Evolutionary conservation across 1,139 yeast genomes (phyloP).

Genomic region (Sugiyamaella sp.): DNA sequence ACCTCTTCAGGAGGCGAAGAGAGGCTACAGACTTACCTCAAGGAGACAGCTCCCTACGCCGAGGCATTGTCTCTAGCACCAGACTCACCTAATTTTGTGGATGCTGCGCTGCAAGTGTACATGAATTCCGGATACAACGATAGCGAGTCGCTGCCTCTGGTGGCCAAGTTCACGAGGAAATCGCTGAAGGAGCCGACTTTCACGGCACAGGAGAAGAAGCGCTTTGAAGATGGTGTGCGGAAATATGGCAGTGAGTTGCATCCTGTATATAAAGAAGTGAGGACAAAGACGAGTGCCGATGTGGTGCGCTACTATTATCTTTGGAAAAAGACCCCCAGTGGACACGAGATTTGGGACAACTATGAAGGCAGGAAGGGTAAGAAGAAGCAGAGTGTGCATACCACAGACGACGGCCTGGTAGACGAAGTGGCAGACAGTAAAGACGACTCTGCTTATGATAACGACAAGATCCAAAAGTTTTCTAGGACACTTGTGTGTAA

Average conservation of each 20-base stretch:
- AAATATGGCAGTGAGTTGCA: constrained; percentile 78
- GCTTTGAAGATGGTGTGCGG: constrained; percentile 76
- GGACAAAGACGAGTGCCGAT: constrained; percentile 71
- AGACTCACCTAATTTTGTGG: constrained; percentile 74
- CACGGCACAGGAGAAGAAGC: constrained; percentile 58
- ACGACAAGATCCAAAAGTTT: constrained; percentile 47
- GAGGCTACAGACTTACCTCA: constrained; percentile 57
- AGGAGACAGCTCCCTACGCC: constrained; percentile 61
- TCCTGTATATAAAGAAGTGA: constrained; percentile 70
- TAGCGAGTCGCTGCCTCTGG: constrained; percentile 49
- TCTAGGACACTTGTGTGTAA: constrained; percentile 58
- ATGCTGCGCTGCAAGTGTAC: constrained; percentile 62
- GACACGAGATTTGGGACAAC: constrained; percentile 81
- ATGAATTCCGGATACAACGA: constrained; percentile 56
- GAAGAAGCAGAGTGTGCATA: constrained; percentile 43
- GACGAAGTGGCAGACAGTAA: constrained; percentile 63
- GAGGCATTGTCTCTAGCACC: constrained; percentile 52
- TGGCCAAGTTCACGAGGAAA: constrained; percentile 55
- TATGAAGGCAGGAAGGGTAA: constrained; percentile 69
- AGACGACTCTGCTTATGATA: constrained; percentile 72
- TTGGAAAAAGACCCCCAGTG: constrained; percentile 86
- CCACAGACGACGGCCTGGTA: constrained; percentile 40
- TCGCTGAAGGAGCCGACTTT: constrained; percentile 76
- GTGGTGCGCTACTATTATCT: constrained; percentile 82
- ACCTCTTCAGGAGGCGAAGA: constrained; percentile 21